These are phyloP conservation scores for Aspergillus avenaceus DNA, from an alignment of 495 filamentous ascomycete genomes.

Conservation along the genomic window DNA sequence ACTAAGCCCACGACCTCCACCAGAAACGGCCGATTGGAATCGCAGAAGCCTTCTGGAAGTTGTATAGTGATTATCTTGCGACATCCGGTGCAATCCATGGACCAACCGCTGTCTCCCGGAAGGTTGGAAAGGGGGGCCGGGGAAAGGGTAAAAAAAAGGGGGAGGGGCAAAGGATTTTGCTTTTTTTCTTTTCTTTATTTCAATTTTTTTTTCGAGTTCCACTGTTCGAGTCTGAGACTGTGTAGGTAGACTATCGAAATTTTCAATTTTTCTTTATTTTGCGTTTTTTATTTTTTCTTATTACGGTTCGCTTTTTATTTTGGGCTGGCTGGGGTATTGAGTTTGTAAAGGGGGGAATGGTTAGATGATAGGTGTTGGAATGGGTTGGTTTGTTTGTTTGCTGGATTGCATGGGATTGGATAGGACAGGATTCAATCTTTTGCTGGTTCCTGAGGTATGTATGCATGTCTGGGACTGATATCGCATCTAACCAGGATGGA, in stretches of 20 bases:
- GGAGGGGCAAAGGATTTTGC: constrained; percentile 15
- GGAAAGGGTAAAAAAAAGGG: constrained; percentile 10
- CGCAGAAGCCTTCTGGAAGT: constrained; percentile 14
- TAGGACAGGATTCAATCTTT: not conserved
- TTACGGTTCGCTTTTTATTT: too few relatives aligned
- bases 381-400: not conserved
- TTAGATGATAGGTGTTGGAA: not conserved
- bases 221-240: not conserved
- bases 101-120: constrained; percentile 8
- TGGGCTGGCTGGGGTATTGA: too few relatives aligned
- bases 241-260: constrained; percentile 2
- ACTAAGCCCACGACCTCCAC: constrained; percentile 4
- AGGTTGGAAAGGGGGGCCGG: constrained; percentile 16
- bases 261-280: not conserved
- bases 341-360: not conserved
- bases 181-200: too few relatives aligned
- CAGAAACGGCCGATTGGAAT: constrained; percentile 1
- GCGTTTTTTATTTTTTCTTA: not conserved
- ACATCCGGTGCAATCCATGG: constrained; percentile 5
- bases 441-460: not conserved
- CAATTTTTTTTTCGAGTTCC: too few relatives aligned
- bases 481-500: not conserved
- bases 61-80: constrained; percentile 1
- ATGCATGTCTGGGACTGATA: not conserved
- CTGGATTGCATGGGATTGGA: not conserved